phyloP scores from a whole-genome alignment of 768 basidiomycete genomes.

The Amanita pseudoporphyria region DNA sequence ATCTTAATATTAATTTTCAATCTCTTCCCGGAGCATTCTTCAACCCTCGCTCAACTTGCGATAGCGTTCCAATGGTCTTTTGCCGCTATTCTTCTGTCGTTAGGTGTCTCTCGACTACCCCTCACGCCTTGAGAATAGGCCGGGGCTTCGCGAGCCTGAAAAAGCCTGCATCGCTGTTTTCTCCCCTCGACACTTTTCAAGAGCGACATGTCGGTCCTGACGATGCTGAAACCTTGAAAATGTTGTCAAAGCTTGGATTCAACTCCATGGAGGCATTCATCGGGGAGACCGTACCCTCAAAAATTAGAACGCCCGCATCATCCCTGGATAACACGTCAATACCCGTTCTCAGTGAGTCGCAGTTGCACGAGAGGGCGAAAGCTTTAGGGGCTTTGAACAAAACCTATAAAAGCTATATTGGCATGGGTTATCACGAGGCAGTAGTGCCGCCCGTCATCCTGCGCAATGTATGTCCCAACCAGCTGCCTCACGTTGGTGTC shows the following conservation, averaged over 20 bases:
- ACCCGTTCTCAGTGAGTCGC: constrained; percentile 73
- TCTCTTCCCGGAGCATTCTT: constrained; percentile 14
- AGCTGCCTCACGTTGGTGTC: background rate
- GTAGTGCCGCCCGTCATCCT: constrained; percentile 94
- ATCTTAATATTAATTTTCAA: constrained; percentile 11
- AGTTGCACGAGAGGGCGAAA: constrained; percentile 68
- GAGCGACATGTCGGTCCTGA: constrained; percentile 93
- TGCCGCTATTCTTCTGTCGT: constrained; percentile 13
- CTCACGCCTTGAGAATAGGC: constrained; percentile 13
- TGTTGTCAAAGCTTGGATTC: constrained; percentile 83
- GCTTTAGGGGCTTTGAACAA: constrained; percentile 73
- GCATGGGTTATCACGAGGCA: constrained; percentile 95
- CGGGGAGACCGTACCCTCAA: constrained; percentile 66
- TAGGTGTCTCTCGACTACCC: constrained; percentile 11
- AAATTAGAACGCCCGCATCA: constrained; percentile 61
- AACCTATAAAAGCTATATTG: constrained; percentile 87
- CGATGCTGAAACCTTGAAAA: constrained; percentile 63
- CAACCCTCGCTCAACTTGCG: constrained; percentile 13
- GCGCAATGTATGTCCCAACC: constrained; percentile 53
- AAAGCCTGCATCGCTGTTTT: constrained; percentile 57
- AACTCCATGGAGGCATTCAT: constrained; percentile 85
- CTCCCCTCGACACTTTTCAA: constrained; percentile 81
- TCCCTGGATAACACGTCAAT: constrained; percentile 61
- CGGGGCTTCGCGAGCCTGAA: constrained; percentile 53
- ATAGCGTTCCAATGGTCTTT: constrained; percentile 21